Evolutionary conservation across 805 yeast genomes (phyloP).

Genomic region (Kluyveromyces aestuarii): DNA sequence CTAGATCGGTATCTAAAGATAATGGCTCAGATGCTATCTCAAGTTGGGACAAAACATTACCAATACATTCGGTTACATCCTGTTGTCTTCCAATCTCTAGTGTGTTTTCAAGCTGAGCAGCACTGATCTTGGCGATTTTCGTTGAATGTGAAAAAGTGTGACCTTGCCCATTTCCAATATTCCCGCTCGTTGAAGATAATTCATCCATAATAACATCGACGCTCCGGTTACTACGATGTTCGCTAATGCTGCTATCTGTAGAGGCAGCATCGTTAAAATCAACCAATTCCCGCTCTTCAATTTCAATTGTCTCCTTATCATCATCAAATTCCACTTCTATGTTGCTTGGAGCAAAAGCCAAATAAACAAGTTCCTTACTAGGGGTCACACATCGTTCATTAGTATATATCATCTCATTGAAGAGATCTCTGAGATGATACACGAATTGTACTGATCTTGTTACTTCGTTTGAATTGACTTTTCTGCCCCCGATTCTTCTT

Average conservation of each 20-base stretch:
- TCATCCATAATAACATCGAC: conserved; percentile 3
- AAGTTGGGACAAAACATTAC: conserved; percentile 82
- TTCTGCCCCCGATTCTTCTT: conserved; percentile 83
- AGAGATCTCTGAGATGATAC: conserved; percentile 60
- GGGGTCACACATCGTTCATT: conserved; percentile 65
- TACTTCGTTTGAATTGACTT: conserved; percentile 69
- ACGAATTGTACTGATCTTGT: conserved; percentile 77
- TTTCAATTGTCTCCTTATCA: background rate
- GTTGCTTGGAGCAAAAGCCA: conserved; percentile 72
- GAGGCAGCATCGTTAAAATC: background rate
- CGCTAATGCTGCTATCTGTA: background rate
- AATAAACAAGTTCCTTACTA: conserved; percentile 70
- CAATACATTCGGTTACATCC: conserved; percentile 96
- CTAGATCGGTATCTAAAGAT: conserved; percentile 57
- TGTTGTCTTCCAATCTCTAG: conserved; percentile 85
- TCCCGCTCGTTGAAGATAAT: background rate
- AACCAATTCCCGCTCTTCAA: conserved; percentile 3
- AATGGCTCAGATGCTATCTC: conserved; percentile 79
- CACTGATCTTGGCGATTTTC: conserved; percentile 28
- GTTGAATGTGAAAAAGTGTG: background rate
- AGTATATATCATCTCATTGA: conserved; percentile 58
- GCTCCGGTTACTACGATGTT: background rate
- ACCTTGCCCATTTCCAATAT: background rate
- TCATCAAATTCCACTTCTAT: conserved; percentile 52
- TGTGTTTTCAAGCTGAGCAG: conserved; percentile 65